Evolutionary conservation across 2,329 filamentous ascomycete genomes (phyloP), one percentile per base, ranked within the genome.

Genomic region (Aureobasidium melanogenum): DNA sequence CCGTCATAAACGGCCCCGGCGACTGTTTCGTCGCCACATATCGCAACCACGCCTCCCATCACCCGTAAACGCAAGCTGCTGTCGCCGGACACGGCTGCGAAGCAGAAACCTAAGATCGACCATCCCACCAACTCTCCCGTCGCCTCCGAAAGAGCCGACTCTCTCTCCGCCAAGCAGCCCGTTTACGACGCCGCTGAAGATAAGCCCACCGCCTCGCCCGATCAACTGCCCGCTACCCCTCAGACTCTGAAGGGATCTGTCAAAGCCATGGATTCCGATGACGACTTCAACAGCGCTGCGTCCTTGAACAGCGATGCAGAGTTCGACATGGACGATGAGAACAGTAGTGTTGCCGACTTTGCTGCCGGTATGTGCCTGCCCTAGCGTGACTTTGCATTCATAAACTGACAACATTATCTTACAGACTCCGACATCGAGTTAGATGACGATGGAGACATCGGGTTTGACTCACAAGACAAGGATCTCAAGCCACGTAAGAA

Each of bases 211-310:
- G 51, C 72, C 63, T 74, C 70, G 65, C 72, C 74, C 67, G 72
- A 73, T 67, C 71, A 70, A 64, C 68, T 71, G 61, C 72, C 74
- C 41, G 76, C 77, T 46, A 81, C 83, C 43, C 84, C 85, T 24
- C 82, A 72, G 68, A 72, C 65, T 59, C 69, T 68, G 15, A 59
- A 48, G 68, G 74, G 64, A 64, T 79, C 77, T 38, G 76, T 69
- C 60, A 69, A 67, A 54, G 83, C 79, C 65, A 97, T 97, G 92
- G 91, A 96, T 77, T 97, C 92, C 9, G 93, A 97, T 69, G 91
- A 97, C 70, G 93, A 97, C 63, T 92, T 92, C 74, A 88, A 94
- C 83, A 95, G 89, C 68, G 85, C 86, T 71, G 81, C 87, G 68
- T 93, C 89, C 44, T 15, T 41, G 17, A 62, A 59, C 36, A 96